phyloP scores from a whole-genome alignment of 129 eudicot genomes.

The Flaveria trinervia region DNA sequence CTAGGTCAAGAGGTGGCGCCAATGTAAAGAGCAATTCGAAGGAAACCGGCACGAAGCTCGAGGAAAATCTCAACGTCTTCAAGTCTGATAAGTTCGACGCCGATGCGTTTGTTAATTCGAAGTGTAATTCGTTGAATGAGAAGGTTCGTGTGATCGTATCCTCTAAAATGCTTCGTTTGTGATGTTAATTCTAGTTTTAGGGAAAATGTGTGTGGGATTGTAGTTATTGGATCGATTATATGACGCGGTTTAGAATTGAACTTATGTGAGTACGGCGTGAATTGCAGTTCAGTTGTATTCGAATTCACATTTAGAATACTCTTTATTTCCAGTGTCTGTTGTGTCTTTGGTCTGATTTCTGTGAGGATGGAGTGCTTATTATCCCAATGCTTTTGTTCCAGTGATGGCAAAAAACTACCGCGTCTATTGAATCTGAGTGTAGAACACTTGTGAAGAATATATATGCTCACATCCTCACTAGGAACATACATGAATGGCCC shows the following conservation, averaged over 20 bases:
- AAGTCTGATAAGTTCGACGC: conserved; percentile 88
- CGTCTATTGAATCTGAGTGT: background rate
- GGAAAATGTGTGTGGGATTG: conserved; percentile 10
- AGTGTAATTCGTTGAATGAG: conserved; percentile 80
- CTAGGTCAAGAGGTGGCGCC: conserved; percentile 65
- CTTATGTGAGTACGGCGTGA: background rate
- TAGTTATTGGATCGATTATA: conserved; percentile 12
- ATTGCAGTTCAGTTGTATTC: background rate
- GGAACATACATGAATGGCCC: background rate
- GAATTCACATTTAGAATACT: no score
- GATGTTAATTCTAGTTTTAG: conserved; percentile 12
- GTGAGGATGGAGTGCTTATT: no score
- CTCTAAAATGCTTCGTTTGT: background rate
- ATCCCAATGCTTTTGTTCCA: background rate
- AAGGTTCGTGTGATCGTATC: conserved; percentile 48
- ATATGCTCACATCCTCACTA: background rate
- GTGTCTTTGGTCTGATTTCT: no score
- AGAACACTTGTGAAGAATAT: background rate
- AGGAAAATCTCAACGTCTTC: conserved; percentile 83
- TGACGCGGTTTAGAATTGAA: conserved; percentile 25
- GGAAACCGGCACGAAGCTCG: conserved; percentile 68
- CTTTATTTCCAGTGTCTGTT: no score
- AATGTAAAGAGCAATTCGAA: conserved; percentile 47
- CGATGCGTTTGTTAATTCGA: conserved; percentile 76
- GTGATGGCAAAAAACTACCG: background rate